Evolutionary conservation across 1,284 basidiomycete species (phyloP), one percentile per base, ranked within the genome.

Genomic region (Coniferiporia sulphurascens): DNA sequence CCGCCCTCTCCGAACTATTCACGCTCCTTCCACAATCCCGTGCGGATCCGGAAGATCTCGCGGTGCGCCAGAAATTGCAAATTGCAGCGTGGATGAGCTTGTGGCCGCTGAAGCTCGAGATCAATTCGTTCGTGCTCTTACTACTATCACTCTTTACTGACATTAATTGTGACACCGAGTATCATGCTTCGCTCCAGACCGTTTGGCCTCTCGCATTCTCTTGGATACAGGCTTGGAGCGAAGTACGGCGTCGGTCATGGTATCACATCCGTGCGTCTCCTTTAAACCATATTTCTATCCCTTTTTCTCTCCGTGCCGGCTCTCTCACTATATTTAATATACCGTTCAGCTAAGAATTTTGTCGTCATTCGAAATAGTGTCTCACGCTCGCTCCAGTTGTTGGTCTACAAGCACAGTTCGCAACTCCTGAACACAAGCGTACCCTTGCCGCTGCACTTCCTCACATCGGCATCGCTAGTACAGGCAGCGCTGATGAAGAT

Each of bases 11-110:
- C 0, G 86, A 91, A 60, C 76, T 93, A 7, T 92, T 92, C 76
- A 83, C 78, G 58, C 86, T 86, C 67, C 79, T 93, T 7, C 86
- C 87, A 0, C 68, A 74, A 58, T 83, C 82, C 38, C 88, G 87
- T 68, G 78, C 76, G 10, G 72, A 87, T 60, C 85, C 86, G 0
- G 66, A 72, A 19, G 75, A 85, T 62, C 61, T 92, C 17, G 79
- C 78, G 13, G 69, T 78, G 51, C 80, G 91, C 17, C 87, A 91
- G 66, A 84, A 81, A 65, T 76, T 91, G 5, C 84, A 89, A 69
- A 63, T 92, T 36, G 91, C 89, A 0, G 81, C 86, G 0, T 91
- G 88, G 88, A 88, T 88, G 84, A 87, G 85, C 55, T 69, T 91
- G 12, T 91, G 86, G 85, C 89, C 89, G 0, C 73, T 77, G 56